These are phyloP conservation scores for Cochlearia excelsa DNA, from an alignment of 345 rosid genomes.

Conservation along the genomic window DNA sequence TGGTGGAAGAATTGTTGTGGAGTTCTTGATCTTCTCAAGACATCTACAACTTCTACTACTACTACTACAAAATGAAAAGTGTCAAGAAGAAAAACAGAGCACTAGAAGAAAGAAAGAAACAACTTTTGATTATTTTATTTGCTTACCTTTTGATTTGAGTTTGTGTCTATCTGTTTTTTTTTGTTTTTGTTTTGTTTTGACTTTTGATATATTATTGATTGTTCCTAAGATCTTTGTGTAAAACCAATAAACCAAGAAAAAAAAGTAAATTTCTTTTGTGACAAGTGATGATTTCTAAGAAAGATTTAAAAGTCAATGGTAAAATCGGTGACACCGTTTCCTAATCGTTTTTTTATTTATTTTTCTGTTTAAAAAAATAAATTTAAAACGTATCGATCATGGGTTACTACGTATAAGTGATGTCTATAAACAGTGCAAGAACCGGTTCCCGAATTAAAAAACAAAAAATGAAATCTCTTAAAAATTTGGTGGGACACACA, in stretches of 20 bases:
- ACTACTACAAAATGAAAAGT: slow-evolving; percentile 23
- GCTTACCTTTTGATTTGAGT: slow-evolving; percentile 23
- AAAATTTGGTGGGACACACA: too few relatives aligned
- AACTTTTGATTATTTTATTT: slow-evolving; percentile 31
- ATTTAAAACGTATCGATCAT: too few relatives aligned
- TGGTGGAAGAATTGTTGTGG: slow-evolving; percentile 45
- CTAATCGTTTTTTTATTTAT: too few relatives aligned
- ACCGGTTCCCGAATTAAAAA: too few relatives aligned
- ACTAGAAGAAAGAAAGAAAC: slow-evolving; percentile 20
- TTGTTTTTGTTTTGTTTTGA: background rate
- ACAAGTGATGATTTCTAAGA: slow-evolving; percentile 11
- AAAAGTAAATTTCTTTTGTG: slow-evolving; percentile 14
- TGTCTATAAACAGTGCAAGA: too few relatives aligned
- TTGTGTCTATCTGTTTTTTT: slow-evolving; percentile 25
- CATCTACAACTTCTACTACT: background rate
- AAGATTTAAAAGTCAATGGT: background rate
- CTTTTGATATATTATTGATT: slow-evolving; percentile 33
- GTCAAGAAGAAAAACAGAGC: background rate
- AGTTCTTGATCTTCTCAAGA: slow-evolving; percentile 37
- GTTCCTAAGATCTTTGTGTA: slow-evolving; percentile 36
- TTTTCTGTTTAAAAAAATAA: too few relatives aligned
- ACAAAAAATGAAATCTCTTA: too few relatives aligned
- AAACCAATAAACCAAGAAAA: too few relatives aligned
- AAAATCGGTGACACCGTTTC: too few relatives aligned
- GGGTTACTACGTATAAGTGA: too few relatives aligned